Evolutionary conservation across 257 asterid genomes (phyloP), one percentile per base, ranked within the genome.

Genomic region (Solanum neorickii): DNA sequence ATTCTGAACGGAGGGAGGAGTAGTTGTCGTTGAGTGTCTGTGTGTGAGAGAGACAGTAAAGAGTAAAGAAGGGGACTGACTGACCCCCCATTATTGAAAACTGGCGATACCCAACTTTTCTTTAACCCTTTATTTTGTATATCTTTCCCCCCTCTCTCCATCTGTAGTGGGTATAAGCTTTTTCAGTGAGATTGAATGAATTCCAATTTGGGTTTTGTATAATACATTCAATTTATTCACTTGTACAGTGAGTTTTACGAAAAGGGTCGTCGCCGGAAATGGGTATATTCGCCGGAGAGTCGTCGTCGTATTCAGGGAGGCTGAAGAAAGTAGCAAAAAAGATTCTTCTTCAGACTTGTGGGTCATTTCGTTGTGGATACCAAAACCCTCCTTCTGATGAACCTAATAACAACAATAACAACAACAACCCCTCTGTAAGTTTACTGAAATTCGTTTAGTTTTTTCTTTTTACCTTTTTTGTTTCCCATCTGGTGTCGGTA

Each of bases 261-360:
- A 35, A 73, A 73, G 82, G 59, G 47, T 12, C 62, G 88, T 70
- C 90, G 91, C 92, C 86, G 39, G 90, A 91, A 94, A 92, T 93
- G 88, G 94, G 93, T 62, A 94, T 84, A 82, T 89, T 9, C 29
- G 29, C 91, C 42, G 95, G 95, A 59, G 95, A 96, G 88, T 93
- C 89, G 35, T 91, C 94, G 37, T 74, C 39, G n/a, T 86, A 80
- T 80, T 80, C 84, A 0, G 68, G 84, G 89, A 93, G 89, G 87
- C 90, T 94, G 73, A 94, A 93, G 95, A 93, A 87, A 90, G 99
- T 93, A 74, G 98, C 96, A 77, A 93, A 84, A 94, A 95, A 87
- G 92, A 85, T 96, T 23, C 92, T 95, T 70, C 91, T 92, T 7
- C 94, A 91, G 86, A 92, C 97, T 35, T 95, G 99, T 89, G 95